Evolutionary conservation across 2,329 filamentous ascomycete species (phyloP).

Genomic region (Trichoderma sp.): DNA sequence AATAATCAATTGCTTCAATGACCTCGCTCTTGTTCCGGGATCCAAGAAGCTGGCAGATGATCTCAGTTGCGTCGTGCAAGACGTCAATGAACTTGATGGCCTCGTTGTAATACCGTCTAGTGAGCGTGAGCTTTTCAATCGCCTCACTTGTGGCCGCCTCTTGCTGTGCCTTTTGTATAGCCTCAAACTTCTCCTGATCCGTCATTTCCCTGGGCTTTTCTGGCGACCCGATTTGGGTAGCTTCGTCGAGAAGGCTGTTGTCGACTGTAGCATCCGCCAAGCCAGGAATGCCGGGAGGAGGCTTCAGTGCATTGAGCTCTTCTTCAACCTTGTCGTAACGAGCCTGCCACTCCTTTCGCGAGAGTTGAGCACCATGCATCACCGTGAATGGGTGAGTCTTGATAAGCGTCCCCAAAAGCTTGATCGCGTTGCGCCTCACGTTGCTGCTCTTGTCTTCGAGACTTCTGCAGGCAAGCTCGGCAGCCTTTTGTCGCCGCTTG

Average conservation of each 20-base stretch:
- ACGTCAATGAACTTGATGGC: slow-evolving; percentile 92
- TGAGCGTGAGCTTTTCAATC: slow-evolving; percentile 82
- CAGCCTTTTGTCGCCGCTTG: slow-evolving; percentile 81
- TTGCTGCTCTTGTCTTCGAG: slow-evolving; percentile 98
- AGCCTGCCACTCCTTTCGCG: slow-evolving; percentile 78
- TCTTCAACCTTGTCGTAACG: slow-evolving; percentile 78
- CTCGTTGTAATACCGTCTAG: slow-evolving; percentile 87
- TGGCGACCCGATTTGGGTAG: slow-evolving; percentile 72
- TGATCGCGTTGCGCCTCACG: slow-evolving; percentile 91
- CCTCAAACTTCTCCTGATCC: slow-evolving; percentile 72
- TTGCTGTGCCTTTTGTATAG: slow-evolving; percentile 75
- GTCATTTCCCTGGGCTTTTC: slow-evolving; percentile 66
- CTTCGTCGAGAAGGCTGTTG: slow-evolving; percentile 77
- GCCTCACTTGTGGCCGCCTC: slow-evolving; percentile 87
- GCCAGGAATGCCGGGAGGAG: slow-evolving; percentile 66
- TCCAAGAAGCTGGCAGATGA: slow-evolving; percentile 81
- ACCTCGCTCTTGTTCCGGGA: slow-evolving; percentile 98
- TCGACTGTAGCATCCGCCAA: slow-evolving; percentile 68
- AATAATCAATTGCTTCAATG: slow-evolving; percentile 98
- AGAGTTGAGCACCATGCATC: slow-evolving; percentile 84
- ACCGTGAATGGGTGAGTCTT: slow-evolving; percentile 93
- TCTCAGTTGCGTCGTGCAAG: slow-evolving; percentile 74
- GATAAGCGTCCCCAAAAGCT: slow-evolving; percentile 80
- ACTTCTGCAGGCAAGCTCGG: slow-evolving; percentile 82
- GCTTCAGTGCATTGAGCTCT: slow-evolving; percentile 77